phyloP scores from a whole-genome alignment of 306 rosid species.

The Dalbergia cochinchinensis region DNA sequence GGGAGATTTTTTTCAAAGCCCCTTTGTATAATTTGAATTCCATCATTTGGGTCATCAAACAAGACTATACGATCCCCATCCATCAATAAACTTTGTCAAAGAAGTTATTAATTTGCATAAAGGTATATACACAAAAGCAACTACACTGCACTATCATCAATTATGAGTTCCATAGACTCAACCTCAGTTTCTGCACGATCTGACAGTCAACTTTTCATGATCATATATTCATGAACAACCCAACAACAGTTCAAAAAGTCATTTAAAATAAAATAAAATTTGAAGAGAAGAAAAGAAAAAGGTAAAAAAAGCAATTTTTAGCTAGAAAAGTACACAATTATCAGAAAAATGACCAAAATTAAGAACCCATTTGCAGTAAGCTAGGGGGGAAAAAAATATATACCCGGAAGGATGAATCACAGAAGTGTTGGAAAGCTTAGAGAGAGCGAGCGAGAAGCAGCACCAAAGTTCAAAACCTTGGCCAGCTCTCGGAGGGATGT shows the following conservation, averaged over 20 bases:
- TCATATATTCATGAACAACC: conserved; percentile 16
- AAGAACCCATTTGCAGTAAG: neutral
- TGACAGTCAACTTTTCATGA: neutral
- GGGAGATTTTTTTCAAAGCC: neutral
- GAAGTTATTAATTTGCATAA: conserved; percentile 15
- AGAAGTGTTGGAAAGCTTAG: neutral
- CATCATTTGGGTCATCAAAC: neutral
- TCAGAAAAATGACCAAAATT: neutral
- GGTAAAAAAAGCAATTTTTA: neutral
- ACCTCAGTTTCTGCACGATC: neutral
- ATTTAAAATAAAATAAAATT: neutral
- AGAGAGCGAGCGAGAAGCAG: conserved; percentile 29
- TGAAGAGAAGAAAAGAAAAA: neutral
- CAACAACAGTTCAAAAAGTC: conserved; percentile 3
- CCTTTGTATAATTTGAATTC: neutral
- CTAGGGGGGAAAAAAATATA: neutral
- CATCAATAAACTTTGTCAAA: conserved; percentile 1
- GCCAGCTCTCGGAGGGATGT: conserved; percentile 37
- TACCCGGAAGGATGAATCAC: conserved; percentile 44
- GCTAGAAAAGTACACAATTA: conserved; percentile 1
- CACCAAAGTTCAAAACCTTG: conserved; percentile 35
- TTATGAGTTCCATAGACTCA: conserved; percentile 16
- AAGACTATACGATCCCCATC: conserved; percentile 13
- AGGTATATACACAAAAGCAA: neutral
- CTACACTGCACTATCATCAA: neutral